These are phyloP conservation scores for Sporothrix pseudoabietina DNA, from an alignment of 2,329 filamentous ascomycete species.

Conservation along the genomic window DNA sequence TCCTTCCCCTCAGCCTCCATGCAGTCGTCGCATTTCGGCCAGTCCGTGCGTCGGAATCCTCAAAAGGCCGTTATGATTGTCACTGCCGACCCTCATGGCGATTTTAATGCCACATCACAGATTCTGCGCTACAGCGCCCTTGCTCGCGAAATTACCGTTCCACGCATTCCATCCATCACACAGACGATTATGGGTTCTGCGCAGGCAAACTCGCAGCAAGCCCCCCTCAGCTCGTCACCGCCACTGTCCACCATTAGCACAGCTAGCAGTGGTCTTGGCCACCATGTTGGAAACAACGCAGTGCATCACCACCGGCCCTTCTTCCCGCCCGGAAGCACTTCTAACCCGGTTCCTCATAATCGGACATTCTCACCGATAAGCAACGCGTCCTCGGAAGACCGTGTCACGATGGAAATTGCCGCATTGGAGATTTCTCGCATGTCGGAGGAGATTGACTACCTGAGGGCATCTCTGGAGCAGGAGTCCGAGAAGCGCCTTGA, in stretches of 20 bases:
- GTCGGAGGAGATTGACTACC: slow-evolving; percentile 72
- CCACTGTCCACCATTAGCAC: slow-evolving; percentile 37
- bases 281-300: not conserved
- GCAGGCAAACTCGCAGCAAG: slow-evolving; percentile 35
- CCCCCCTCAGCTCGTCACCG: slow-evolving; percentile 27
- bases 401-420: slow-evolving; percentile 78
- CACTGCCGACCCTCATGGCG: slow-evolving; percentile 86
- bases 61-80: slow-evolving; percentile 96
- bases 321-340: slow-evolving; percentile 44
- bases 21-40: slow-evolving; percentile 39
- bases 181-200: slow-evolving; percentile 62
- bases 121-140: slow-evolving; percentile 93
- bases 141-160: slow-evolving; percentile 88
- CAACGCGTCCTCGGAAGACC: slow-evolving; percentile 49
- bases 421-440: slow-evolving; percentile 80
- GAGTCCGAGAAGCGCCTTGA: slow-evolving; percentile 71
- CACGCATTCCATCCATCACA: slow-evolving; percentile 80
- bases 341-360: slow-evolving; percentile 35
- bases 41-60: slow-evolving; percentile 59
- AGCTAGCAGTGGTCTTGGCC: slow-evolving; percentile 32
- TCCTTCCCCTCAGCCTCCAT: slow-evolving; percentile 69
- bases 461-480: slow-evolving; percentile 68
- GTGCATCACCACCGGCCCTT: slow-evolving; percentile 45
- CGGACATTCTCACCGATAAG: slow-evolving; percentile 47
- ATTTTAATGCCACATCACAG: slow-evolving; percentile 96